phyloP scores from a whole-genome alignment of 2,329 filamentous ascomycete species.

The Sordariomycetes sp. region DNA sequence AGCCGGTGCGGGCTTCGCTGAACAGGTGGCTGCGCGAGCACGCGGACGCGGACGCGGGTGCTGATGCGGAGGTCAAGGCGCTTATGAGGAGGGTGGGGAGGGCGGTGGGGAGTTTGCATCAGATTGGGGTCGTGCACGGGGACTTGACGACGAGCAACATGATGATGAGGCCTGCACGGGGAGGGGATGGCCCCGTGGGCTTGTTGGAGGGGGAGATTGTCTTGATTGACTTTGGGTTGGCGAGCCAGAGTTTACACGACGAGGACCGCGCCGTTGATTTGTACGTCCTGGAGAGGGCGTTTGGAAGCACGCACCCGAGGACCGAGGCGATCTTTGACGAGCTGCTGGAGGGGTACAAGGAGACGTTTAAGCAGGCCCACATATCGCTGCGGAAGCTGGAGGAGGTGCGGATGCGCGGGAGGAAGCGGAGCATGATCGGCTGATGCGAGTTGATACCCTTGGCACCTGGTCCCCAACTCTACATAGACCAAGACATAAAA shows the following conservation, averaged over 20 bases:
- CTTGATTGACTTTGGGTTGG: slow-evolving; percentile 89
- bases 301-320: slow-evolving; percentile 84
- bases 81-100: slow-evolving; percentile 60
- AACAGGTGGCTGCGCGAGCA: slow-evolving; percentile 51
- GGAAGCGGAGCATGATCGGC: slow-evolving; percentile 95
- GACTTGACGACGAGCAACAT: slow-evolving; percentile 96
- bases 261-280: slow-evolving; percentile 93
- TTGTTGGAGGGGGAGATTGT: slow-evolving; percentile 60
- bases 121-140: slow-evolving; percentile 78
- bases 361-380: slow-evolving; percentile 61
- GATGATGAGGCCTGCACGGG: slow-evolving; percentile 46
- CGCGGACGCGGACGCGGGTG: slow-evolving; percentile 17
- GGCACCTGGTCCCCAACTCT: background rate
- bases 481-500: background rate
- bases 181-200: slow-evolving; percentile 9
- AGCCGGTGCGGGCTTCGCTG: slow-evolving; percentile 54
- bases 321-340: slow-evolving; percentile 65
- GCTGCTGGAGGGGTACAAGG: slow-evolving; percentile 61
- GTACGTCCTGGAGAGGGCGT: slow-evolving; percentile 89
- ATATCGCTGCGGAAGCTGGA: slow-evolving; percentile 71
- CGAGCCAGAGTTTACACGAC: slow-evolving; percentile 65
- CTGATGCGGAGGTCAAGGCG: slow-evolving; percentile 37
- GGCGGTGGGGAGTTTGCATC: slow-evolving; percentile 66
- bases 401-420: slow-evolving; percentile 82
- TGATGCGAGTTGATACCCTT: slow-evolving; percentile 20